Conservation (phyloP, 805 yeast species). For the Saturnispora bothae region DNA sequence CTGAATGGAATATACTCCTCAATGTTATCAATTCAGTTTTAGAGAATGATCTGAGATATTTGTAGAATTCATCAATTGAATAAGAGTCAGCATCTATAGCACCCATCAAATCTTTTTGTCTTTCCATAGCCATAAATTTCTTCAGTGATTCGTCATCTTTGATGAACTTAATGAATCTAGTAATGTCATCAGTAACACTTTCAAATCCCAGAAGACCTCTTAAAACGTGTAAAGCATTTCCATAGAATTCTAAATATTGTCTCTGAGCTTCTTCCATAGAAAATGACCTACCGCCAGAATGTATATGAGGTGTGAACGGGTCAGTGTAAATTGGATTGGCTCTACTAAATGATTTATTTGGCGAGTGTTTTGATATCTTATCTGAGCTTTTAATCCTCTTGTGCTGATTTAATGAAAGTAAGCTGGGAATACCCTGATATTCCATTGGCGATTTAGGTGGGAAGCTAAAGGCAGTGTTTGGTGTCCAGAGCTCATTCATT, state of each 20-base stretch:
- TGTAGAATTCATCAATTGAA: conserved; percentile 13
- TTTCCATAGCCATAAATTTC: conserved; percentile 6
- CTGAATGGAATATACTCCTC: conserved; percentile 1
- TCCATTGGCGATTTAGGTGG: conserved; percentile 2
- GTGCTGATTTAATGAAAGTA: not conserved
- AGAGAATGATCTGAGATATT: conserved; percentile 9
- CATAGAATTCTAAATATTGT: conserved; percentile 2
- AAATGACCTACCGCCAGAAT: too few relatives aligned
- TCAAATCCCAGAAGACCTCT: conserved; percentile 4
- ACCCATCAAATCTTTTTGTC: conserved; percentile 3
- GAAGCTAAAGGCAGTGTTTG: conserved; percentile 2
- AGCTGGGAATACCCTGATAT: not conserved
- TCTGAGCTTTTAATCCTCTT: not conserved
- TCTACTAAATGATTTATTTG: not conserved
- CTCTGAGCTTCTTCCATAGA: conserved; percentile 1
- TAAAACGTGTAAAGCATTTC: conserved; percentile 3
- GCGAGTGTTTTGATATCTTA: not conserved
- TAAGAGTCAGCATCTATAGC: conserved; percentile 1
- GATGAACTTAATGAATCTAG: not conserved
- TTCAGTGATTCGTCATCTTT: conserved; percentile 5
- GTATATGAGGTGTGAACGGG: not conserved
- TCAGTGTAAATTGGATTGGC: not conserved
- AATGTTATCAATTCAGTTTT: conserved; percentile 8
- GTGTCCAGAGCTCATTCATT: conserved; percentile 3
- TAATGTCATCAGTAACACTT: not conserved